Conservation (phyloP, 495 filamentous ascomycete species). For the Aspergillus diversus region DNA sequence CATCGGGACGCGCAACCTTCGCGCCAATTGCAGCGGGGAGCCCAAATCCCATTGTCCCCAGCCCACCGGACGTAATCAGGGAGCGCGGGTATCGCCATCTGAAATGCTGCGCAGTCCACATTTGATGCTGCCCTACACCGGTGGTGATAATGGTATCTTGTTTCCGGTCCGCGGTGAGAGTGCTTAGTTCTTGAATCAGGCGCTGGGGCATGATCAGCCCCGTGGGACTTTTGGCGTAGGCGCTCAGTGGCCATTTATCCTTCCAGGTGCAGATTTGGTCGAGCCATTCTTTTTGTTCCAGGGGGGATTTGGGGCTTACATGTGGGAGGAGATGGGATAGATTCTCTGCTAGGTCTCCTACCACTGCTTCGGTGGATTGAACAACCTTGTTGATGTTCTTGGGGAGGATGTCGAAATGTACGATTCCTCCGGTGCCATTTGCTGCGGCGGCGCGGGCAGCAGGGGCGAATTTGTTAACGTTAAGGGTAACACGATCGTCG, state of each 20-base stretch:
- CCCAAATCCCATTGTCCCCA: constrained; percentile 95
- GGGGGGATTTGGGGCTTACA: constrained; percentile 47
- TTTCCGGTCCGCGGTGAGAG: constrained; percentile 63
- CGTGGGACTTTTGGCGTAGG: constrained; percentile 70
- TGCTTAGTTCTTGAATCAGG: constrained; percentile 79
- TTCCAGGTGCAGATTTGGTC: constrained; percentile 88
- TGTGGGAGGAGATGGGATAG: constrained; percentile 71
- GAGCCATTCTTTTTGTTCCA: constrained; percentile 79
- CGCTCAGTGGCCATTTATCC: constrained; percentile 72
- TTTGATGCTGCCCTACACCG: constrained; percentile 94
- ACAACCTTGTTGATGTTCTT: constrained; percentile 70
- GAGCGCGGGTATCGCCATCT: constrained; percentile 84
- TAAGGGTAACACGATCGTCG: constrained; percentile 63
- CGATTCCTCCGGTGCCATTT: constrained; percentile 60
- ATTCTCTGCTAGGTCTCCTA: constrained; percentile 66
- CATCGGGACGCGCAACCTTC: constrained; percentile 86
- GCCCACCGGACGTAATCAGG: constrained; percentile 88
- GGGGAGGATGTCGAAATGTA: constrained; percentile 67
- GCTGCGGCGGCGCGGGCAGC: constrained; percentile 56
- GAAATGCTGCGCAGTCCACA: constrained; percentile 96
- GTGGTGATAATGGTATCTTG: constrained; percentile 88
- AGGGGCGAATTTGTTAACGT: constrained; percentile 58
- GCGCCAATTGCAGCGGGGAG: constrained; percentile 92
- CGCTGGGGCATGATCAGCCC: constrained; percentile 85
- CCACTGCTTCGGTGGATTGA: constrained; percentile 61